Evolutionary conservation across 108 stramenopile species (phyloP), one percentile per base, ranked within the genome.

Genomic region (Fragilaria radians): DNA sequence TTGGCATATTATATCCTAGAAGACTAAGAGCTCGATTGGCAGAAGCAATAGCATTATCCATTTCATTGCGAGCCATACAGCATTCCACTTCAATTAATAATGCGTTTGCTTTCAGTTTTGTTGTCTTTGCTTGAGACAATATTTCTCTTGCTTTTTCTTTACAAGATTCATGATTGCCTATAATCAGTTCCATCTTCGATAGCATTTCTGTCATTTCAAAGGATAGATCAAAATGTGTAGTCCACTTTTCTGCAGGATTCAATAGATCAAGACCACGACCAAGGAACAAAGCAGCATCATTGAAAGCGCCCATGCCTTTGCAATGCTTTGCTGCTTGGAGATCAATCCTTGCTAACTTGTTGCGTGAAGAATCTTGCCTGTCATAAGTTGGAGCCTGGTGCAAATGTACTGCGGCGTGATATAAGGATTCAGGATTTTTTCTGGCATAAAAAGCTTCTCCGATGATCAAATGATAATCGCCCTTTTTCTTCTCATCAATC

Each of bases 221-320:
- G 1, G 53, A 21, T 2, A 65, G 54, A 57, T 55, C 46, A 57
- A 56, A 56, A 34, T 65, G 54, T 29, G 55, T 29, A 36, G 29
- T 28, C 64, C 64, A 65, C 18, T 65, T 52, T 31, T 48, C 9
- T 27, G 28, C 59, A 14, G 46, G 28, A n/a, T 52, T 54, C 48
- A 61, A 50, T 3, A 61, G 19, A 19, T 60, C 66, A 23, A 53
- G 27, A 11, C 59, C 66, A 19, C 28, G 42, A 19, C 36, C 31
- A 2, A 50, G 29, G 29, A 54, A 52, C 30, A 42, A 29, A 4
- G 66, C 59, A 11, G 66, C 60, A 4, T 27, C 29, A 23, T 45
- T 28, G 21, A 52, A 61, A 3, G 51, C 58, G 11, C 48, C 34
- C 26, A 25, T 49, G 2, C 30, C 34, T 27, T 49, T 53, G 4